Percentiles rank a stretch among this genome's conserved stretches.
phyloP scores from a whole-genome alignment of 2,329 filamentous ascomycete genomes.

The Trichoderma cornu-damae region DNA sequence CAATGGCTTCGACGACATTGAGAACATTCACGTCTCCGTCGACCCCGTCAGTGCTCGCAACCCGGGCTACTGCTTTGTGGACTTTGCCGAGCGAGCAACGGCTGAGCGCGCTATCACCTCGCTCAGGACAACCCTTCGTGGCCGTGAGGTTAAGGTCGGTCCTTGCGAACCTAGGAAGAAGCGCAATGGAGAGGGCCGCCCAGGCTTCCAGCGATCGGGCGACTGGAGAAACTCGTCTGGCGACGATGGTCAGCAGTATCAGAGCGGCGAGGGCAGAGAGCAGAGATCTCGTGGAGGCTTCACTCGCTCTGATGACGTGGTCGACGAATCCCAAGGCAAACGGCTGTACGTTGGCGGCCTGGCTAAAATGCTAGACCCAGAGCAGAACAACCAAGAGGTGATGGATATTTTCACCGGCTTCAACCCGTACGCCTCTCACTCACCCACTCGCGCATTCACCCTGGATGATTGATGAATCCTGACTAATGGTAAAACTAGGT shows the following conservation, averaged over 20 bases:
- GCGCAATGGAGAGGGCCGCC: slow-evolving; percentile 22
- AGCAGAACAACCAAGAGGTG: slow-evolving; percentile 43
- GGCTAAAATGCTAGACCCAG: slow-evolving; percentile 44
- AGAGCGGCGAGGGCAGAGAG: slow-evolving; percentile 17
- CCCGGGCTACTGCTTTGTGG: slow-evolving; percentile 70
- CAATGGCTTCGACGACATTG: slow-evolving; percentile 35
- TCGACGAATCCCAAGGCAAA: slow-evolving; percentile 30
- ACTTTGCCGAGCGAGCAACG: slow-evolving; percentile 53
- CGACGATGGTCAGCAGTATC: slow-evolving; percentile 13
- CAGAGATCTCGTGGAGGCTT: slow-evolving; percentile 28
- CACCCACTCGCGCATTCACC: background rate
- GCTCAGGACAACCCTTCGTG: slow-evolving; percentile 51
- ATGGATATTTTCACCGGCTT: slow-evolving; percentile 43
- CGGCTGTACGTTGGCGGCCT: slow-evolving; percentile 50
- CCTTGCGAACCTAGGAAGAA: slow-evolving; percentile 54
- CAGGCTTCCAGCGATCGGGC: slow-evolving; percentile 40
- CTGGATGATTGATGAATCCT: background rate
- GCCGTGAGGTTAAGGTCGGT: slow-evolving; percentile 58
- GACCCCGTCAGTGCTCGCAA: slow-evolving; percentile 65
- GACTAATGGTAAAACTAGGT: slow-evolving; percentile 17
- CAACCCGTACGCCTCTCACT: slow-evolving; percentile 30
- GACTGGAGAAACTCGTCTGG: slow-evolving; percentile 35
- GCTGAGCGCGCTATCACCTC: slow-evolving; percentile 50
- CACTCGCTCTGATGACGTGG: slow-evolving; percentile 31
- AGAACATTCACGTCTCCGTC: slow-evolving; percentile 62